Conservation (phyloP, 192 early-diverging fungal species). For the Backusella circina region DNA sequence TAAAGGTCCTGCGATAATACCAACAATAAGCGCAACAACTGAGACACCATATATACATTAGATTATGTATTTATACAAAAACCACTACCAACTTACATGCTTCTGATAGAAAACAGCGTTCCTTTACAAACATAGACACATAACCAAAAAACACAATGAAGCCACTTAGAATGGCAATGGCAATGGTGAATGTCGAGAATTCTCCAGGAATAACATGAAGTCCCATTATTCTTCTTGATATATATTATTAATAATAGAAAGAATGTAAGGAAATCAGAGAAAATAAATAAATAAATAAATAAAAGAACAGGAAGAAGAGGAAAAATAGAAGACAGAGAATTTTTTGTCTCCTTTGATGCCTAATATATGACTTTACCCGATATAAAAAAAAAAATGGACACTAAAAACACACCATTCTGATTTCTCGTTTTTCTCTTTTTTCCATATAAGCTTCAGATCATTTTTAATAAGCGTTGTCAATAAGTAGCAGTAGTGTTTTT, state of each 20-base stretch:
- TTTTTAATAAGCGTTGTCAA: too few species aligned
- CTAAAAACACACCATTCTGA: neutral
- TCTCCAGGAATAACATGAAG: slow-evolving; percentile 31
- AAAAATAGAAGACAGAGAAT: neutral
- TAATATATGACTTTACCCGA: neutral
- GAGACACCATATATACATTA: neutral
- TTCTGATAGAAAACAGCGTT: slow-evolving; percentile 69
- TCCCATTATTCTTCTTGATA: neutral
- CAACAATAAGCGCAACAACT: slow-evolving; percentile 81
- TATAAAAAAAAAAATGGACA: neutral
- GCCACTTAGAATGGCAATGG: slow-evolving; percentile 61
- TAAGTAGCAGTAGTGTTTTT: too few species aligned
- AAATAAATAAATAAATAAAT: neutral
- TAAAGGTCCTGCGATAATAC: slow-evolving; percentile 79
- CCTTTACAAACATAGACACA: slow-evolving; percentile 68
- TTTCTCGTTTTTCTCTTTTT: neutral
- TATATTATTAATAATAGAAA: neutral
- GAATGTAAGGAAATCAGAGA: neutral
- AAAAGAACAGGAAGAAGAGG: neutral
- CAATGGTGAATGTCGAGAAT: slow-evolving; percentile 38
- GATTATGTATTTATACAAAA: neutral
- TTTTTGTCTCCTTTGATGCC: neutral
- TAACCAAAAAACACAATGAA: slow-evolving; percentile 69
- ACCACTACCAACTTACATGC: slow-evolving; percentile 46
- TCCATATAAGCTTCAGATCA: too few species aligned